Percentiles rank a stretch among this genome's conserved stretches.
phyloP scores from a whole-genome alignment of 2,329 filamentous ascomycete genomes.

The Aspergillus transmontanensis region DNA sequence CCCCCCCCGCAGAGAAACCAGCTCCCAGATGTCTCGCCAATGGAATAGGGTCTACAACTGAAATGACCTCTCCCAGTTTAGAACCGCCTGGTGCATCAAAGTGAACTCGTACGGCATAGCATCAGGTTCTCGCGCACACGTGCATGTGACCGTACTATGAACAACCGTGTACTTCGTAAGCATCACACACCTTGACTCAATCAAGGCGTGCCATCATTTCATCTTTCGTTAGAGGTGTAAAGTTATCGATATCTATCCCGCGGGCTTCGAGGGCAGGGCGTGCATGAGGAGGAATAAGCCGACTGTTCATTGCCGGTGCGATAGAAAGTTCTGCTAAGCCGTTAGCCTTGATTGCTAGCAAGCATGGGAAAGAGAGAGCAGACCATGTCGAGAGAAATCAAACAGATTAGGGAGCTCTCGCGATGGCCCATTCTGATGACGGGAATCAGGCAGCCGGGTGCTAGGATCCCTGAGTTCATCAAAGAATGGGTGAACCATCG shows the following conservation, averaged over 20 bases:
- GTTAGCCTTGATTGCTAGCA: slow-evolving; percentile 9
- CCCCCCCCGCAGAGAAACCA: slow-evolving; percentile 22
- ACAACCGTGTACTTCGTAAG: slow-evolving; percentile 42
- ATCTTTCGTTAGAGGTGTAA: slow-evolving; percentile 86
- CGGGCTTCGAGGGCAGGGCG: slow-evolving; percentile 71
- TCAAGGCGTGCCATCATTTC: slow-evolving; percentile 98
- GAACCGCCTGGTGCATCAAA: slow-evolving; percentile 37
- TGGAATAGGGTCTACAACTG: slow-evolving; percentile 31
- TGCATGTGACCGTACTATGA: slow-evolving; percentile 39
- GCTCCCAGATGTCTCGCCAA: slow-evolving; percentile 27
- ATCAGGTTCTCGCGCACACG: slow-evolving; percentile 33
- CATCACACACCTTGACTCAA: slow-evolving; percentile 58
- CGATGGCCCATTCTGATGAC: slow-evolving; percentile 77
- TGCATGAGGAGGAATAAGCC: slow-evolving; percentile 83
- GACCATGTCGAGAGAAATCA: slow-evolving; percentile 93
- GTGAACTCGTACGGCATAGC: slow-evolving; percentile 30
- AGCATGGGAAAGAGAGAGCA: slow-evolving; percentile 35
- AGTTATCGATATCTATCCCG: slow-evolving; percentile 90
- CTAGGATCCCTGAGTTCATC: slow-evolving; percentile 91
- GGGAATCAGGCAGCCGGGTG: slow-evolving; percentile 90
- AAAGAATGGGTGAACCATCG: slow-evolving; percentile 98
- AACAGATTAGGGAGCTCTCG: slow-evolving; percentile 87
- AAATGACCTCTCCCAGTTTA: slow-evolving; percentile 31
- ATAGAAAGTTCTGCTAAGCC: slow-evolving; percentile 83
- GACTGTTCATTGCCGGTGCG: slow-evolving; percentile 79